Evolutionary conservation across 2,329 filamentous ascomycete species (phyloP).

Genomic region (Emydomyces testavorans): DNA sequence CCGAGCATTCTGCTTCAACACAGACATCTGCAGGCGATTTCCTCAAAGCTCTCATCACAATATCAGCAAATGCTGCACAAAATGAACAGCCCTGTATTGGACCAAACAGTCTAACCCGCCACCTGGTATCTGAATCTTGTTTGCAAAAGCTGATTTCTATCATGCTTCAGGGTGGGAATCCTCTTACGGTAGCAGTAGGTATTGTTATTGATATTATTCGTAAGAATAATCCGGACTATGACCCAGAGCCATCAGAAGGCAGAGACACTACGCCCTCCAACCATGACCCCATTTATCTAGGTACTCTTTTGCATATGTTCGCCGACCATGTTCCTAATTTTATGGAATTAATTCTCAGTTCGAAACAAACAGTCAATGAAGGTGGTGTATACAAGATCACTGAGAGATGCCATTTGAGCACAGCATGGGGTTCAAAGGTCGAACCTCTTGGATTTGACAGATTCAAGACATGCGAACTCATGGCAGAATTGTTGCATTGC

Average conservation of each 20-base stretch:
- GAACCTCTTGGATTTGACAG: constrained; percentile 93
- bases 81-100: constrained; percentile 99
- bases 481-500: constrained; percentile 94
- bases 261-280: constrained; percentile 68
- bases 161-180: constrained; percentile 89
- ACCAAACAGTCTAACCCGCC: constrained; percentile 88
- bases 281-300: constrained; percentile 89
- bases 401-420: constrained; percentile 62
- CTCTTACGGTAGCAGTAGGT: constrained; percentile 87
- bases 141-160: constrained; percentile 74
- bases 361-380: constrained; percentile 47
- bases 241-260: constrained; percentile 77
- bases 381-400: constrained; percentile 47
- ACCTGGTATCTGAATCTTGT: constrained; percentile 78
- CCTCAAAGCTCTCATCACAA: constrained; percentile 96
- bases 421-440: constrained; percentile 81
- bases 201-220: constrained; percentile 97
- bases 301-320: constrained; percentile 77
- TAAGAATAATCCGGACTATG: constrained; percentile 99
- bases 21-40: constrained; percentile 97
- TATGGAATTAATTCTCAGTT: constrained; percentile 76
- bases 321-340: constrained; percentile 87
- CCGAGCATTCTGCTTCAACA: constrained; percentile 74
- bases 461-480: constrained; percentile 97
- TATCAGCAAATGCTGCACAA: constrained; percentile 93